A percentile compares a stretch with the other conserved stretches of the same genome.
Evolutionary conservation across 257 asterid genomes (phyloP).

Genomic region (Ligustrum vulgare): DNA sequence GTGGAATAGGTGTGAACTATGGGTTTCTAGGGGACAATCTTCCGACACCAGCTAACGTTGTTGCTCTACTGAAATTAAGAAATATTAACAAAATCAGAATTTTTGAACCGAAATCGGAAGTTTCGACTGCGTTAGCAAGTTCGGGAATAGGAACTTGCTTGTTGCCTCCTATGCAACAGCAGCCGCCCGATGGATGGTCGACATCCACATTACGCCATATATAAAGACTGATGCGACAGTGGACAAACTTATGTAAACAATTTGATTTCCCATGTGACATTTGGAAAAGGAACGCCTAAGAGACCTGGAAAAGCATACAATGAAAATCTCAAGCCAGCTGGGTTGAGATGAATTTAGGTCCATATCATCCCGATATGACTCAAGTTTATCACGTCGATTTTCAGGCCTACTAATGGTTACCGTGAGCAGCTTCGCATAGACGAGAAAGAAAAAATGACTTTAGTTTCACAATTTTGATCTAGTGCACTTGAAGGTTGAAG

Average conservation of each 20-base stretch:
- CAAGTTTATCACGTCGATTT: slow-evolving; percentile 45
- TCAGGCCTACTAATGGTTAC: background rate
- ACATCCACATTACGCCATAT: slow-evolving; percentile 30
- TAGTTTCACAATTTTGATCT: too few relatives aligned
- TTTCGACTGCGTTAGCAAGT: slow-evolving; percentile 32
- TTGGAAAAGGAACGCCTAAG: slow-evolving; percentile 45
- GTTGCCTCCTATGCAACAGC: slow-evolving; percentile 27
- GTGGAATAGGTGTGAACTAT: slow-evolving; percentile 47
- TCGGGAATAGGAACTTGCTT: slow-evolving; percentile 31
- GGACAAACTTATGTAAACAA: slow-evolving; percentile 34
- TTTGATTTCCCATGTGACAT: slow-evolving; percentile 30
- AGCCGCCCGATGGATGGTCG: slow-evolving; percentile 40
- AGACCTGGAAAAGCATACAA: slow-evolving; percentile 41
- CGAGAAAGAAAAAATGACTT: background rate
- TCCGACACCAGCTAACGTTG: slow-evolving; percentile 27
- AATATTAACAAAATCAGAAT: slow-evolving; percentile 26
- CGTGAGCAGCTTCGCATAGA: background rate
- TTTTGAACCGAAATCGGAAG: slow-evolving; percentile 29
- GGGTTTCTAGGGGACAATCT: slow-evolving; percentile 42
- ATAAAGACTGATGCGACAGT: slow-evolving; percentile 30
- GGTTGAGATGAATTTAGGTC: slow-evolving; percentile 40
- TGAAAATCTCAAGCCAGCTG: slow-evolving; percentile 34
- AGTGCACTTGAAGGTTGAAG: too few relatives aligned
- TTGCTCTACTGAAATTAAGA: slow-evolving; percentile 22
- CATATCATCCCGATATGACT: slow-evolving; percentile 31